Evolutionary conservation across 306 rosid genomes (phyloP), one percentile per base, ranked within the genome.

Genomic region (Medicago lupulina): DNA sequence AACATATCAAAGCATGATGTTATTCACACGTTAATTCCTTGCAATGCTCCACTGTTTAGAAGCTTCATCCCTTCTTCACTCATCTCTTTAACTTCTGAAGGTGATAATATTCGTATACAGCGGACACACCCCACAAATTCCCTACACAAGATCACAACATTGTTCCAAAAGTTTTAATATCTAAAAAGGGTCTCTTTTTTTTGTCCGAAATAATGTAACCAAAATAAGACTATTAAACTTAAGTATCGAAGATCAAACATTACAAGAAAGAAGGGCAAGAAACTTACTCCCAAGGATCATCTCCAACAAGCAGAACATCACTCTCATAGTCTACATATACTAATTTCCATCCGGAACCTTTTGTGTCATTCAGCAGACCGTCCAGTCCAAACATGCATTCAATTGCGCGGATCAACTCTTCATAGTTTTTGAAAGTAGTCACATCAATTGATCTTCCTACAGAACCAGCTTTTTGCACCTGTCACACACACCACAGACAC

Each of bases 221-320:
- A 62, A n/a, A n/a, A n/a, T n/a, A n/a, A n/a, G n/a, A n/a, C n/a
- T n/a, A n/a, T n/a, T n/a, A n/a, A n/a, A n/a, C n/a, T n/a, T n/a
- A n/a, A n/a, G n/a, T n/a, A n/a, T n/a, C n/a, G 43, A 61, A 51
- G 21, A 66, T 34, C 21, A 36, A 28, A 61, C 40, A 55, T 31
- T 18, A 54, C 2, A 34, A 51, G n/a, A 63, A 47, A 16, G 58
- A n/a, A 64, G 57, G 64, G 70, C 55, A 39, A 66, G 79, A 38
- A 81, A 82, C 96, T 89, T 83, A 93, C 98, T 93, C 98, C 97
- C 97, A 93, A 17, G 98, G 98, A 82, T 93, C 98, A 80, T 93
- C 98, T 6, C 98, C 97, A 46, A 93, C 90, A 64, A 93, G 97
- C 12, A 93, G 87, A 69, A 93, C 98, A 59, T 94, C 98, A 7